Percentiles rank a stretch among this genome's conserved stretches.
Evolutionary conservation across 306 rosid genomes (phyloP).

Genomic region (Astragalus glycyphyllos): DNA sequence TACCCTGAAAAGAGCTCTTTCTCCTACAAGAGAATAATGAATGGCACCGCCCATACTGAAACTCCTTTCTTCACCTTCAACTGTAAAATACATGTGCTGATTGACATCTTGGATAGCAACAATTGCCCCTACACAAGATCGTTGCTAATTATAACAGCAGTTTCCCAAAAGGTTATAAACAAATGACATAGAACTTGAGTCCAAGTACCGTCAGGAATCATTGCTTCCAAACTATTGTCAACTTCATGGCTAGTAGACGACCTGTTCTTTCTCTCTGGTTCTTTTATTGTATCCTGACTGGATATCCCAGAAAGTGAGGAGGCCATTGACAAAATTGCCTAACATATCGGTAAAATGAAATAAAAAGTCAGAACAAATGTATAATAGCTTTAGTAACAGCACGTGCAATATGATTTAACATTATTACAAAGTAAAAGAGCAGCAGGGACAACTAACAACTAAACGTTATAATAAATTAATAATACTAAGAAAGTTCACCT

Average conservation of each 20-base stretch:
- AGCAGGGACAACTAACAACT: constrained; percentile 21
- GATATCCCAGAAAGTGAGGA: constrained; percentile 68
- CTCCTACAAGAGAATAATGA: constrained; percentile 92
- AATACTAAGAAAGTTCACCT: constrained; percentile 55
- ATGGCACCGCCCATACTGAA: constrained; percentile 68
- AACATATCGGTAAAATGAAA: constrained; percentile 51
- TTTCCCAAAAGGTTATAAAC: constrained; percentile 38
- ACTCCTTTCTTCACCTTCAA: constrained; percentile 67
- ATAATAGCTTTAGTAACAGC: constrained; percentile 11
- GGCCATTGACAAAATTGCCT: constrained; percentile 67
- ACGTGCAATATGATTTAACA: neutral
- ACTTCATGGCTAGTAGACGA: constrained; percentile 53
- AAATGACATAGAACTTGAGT: constrained; percentile 35
- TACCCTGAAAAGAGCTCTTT: constrained; percentile 96
- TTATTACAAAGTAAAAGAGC: neutral
- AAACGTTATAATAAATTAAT: constrained; percentile 32
- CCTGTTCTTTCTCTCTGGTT: constrained; percentile 48
- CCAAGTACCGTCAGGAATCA: constrained; percentile 78
- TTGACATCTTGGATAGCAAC: constrained; percentile 87
- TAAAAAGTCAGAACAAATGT: constrained; percentile 36
- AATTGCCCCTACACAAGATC: constrained; percentile 75
- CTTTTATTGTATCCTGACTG: constrained; percentile 44
- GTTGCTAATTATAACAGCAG: constrained; percentile 46
- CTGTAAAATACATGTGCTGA: constrained; percentile 86
- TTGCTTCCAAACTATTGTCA: constrained; percentile 55